phyloP scores from a whole-genome alignment of 2,329 filamentous ascomycete genomes.

The Penicillium rolfsii region DNA sequence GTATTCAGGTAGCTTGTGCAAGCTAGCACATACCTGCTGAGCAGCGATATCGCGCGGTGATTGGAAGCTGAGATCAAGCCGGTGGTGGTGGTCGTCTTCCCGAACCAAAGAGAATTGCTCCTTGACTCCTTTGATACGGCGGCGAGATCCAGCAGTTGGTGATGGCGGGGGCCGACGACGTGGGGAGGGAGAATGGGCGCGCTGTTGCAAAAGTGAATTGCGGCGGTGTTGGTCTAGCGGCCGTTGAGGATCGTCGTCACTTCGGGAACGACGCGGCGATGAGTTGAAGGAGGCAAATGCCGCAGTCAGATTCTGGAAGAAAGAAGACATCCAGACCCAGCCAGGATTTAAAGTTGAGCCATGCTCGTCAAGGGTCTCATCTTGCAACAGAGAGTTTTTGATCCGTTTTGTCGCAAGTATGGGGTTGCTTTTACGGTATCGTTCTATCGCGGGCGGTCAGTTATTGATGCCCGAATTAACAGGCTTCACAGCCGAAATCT shows the following conservation, averaged over 20 bases:
- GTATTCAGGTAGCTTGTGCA: not conserved
- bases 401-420: not conserved
- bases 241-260: slow-evolving; percentile 22
- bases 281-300: slow-evolving; percentile 18
- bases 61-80: not conserved
- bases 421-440: not conserved
- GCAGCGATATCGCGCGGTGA: not conserved
- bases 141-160: slow-evolving; percentile 3
- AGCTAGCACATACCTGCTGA: slow-evolving; percentile 17
- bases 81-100: slow-evolving; percentile 1
- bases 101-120: slow-evolving; percentile 1
- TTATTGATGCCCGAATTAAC: slow-evolving; percentile 5
- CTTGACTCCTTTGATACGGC: not conserved
- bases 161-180: slow-evolving; percentile 7
- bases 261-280: slow-evolving; percentile 26
- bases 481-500: slow-evolving; percentile 2
- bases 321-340: slow-evolving; percentile 22
- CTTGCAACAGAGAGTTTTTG: slow-evolving; percentile 3
- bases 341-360: slow-evolving; percentile 13
- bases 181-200: slow-evolving; percentile 11
- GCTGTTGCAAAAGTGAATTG: slow-evolving; percentile 5
- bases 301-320: slow-evolving; percentile 23
- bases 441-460: slow-evolving; percentile 23
- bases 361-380: slow-evolving; percentile 17
- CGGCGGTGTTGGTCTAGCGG: slow-evolving; percentile 11